Base-by-base conservation (phyloP, 1,139 yeast species). In the Diutina sp. region DNA sequence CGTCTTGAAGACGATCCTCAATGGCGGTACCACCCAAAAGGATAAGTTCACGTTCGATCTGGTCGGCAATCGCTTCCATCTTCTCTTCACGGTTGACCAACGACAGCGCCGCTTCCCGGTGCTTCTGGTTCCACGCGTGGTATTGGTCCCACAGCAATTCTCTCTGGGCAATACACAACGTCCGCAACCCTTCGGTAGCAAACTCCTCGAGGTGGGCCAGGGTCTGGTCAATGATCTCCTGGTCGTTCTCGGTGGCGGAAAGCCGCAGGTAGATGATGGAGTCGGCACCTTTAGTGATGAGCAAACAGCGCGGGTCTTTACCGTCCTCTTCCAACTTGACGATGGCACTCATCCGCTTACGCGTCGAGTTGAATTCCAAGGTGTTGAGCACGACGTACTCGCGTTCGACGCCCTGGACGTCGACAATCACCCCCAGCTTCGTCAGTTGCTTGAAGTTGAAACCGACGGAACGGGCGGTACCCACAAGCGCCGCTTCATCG, bases 1-100 rank as follows among this genome's bases (percentile, higher is more conserved):
- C 99, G 59, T 85, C 90, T 72, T 93, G 99, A 59, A 93, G 77
- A 65, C 97, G 79, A 71, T 93, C 99, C 69, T 93, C 99, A 69
- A 93, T 93, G 21, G 99, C 99, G 38, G 99, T 93, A 64, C 98
- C 99, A 60, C 99, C 99, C 47, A 93, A 72, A 58, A 93, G 73
- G 16, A 74, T 74, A 63, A 93, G 73, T 50, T 83, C 83, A 38
- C 81, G 77, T 70, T 93, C 99, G 63, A 93, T 83, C 56, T 84
- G 82, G 56, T 90, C 93, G 53, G 53, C 53, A 4, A 74, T 79
- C 1, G 66, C 72, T 61, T 76, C 81, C 75, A 77, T 75, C 58
- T 69, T 68, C 6, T 65, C 76, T 61, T 77, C 80, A 60, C 81
- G 67, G 57, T 74, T 65, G 28, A 69, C 76, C 58, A 77, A 68